Percentiles rank a stretch among this genome's conserved stretches.
Conservation (phyloP, 1,139 yeast genomes). For the Groenewaldozyma auringiensis region DNA sequence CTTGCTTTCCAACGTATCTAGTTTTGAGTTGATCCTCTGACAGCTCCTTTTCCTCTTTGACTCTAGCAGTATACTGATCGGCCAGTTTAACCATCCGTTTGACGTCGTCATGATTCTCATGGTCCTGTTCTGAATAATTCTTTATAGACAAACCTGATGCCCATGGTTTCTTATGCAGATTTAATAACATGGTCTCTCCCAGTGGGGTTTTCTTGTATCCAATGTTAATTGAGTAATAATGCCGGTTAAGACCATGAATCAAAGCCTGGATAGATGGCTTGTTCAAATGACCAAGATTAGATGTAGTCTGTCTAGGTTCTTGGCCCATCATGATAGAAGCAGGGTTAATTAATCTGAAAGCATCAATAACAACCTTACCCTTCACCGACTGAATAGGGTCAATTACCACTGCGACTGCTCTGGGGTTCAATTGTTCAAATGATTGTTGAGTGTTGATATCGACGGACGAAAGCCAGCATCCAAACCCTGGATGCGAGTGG, state of each 20-base stretch:
- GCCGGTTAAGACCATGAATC: constrained; percentile 95
- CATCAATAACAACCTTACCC: constrained; percentile 98
- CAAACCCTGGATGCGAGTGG: constrained; percentile 97
- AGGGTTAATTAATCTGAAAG: constrained; percentile 89
- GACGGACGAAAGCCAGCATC: constrained; percentile 95
- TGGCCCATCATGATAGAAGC: constrained; percentile 89
- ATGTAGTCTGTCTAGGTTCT: constrained; percentile 96
- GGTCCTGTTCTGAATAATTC: constrained; percentile 74
- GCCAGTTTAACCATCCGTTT: constrained; percentile 85
- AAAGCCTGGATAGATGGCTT: constrained; percentile 98
- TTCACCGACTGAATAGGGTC: constrained; percentile 98
- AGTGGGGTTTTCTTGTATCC: constrained; percentile 89
- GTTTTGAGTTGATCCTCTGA: constrained; percentile 86
- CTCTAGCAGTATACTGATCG: constrained; percentile 80
- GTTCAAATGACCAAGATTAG: constrained; percentile 89
- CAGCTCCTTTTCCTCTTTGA: constrained; percentile 86
- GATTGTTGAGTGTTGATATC: constrained; percentile 98
- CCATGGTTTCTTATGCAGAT: constrained; percentile 95
- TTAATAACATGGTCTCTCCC: constrained; percentile 90
- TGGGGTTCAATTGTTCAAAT: constrained; percentile 86
- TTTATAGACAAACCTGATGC: constrained; percentile 78
- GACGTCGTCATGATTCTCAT: constrained; percentile 63
- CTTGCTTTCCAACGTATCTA: constrained; percentile 96
- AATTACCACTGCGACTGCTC: constrained; percentile 96
- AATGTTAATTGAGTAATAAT: constrained; percentile 89